phyloP scores from a whole-genome alignment of 176 grass and related monocot species.

The Oryza longistaminata region DNA sequence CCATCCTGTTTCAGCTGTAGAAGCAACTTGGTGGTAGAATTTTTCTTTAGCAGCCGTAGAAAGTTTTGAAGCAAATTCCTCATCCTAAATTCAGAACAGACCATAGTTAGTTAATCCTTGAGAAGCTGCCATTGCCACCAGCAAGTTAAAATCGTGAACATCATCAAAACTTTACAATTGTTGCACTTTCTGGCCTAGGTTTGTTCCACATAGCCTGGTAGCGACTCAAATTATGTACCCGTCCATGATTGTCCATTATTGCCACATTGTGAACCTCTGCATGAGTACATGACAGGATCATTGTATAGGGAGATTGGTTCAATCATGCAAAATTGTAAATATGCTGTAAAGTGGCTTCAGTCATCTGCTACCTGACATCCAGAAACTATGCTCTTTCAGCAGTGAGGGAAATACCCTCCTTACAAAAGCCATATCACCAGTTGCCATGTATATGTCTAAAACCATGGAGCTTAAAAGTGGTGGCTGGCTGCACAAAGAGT shows the following conservation, averaged over 20 bases:
- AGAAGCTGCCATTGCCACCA: not conserved
- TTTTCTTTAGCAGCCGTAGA: constrained; percentile 56
- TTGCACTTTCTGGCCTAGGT: constrained; percentile 91
- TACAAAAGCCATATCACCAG: constrained; percentile 66
- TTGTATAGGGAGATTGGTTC: constrained; percentile 6
- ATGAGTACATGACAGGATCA: constrained; percentile 31
- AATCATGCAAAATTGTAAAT: constrained; percentile 29
- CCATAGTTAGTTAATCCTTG: constrained; percentile 6
- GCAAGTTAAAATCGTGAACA: not conserved
- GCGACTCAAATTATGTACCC: constrained; percentile 56
- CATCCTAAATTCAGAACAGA: constrained; percentile 54
- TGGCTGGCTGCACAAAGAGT: constrained; percentile 60
- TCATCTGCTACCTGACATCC: constrained; percentile 76
- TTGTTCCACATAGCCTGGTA: constrained; percentile 91
- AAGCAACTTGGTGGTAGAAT: constrained; percentile 78
- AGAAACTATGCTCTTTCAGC: constrained; percentile 91
- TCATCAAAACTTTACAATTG: constrained; percentile 49
- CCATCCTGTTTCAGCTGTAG: constrained; percentile 93
- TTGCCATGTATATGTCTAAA: constrained; percentile 66
- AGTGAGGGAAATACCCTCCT: constrained; percentile 54
- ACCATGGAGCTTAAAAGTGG: constrained; percentile 95
- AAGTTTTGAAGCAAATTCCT: constrained; percentile 66
- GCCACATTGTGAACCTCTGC: constrained; percentile 80
- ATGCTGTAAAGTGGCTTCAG: not conserved
- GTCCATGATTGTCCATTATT: constrained; percentile 60